Conservation (phyloP, 2,329 filamentous ascomycete species). For the Talaromyces atroroseus region DNA sequence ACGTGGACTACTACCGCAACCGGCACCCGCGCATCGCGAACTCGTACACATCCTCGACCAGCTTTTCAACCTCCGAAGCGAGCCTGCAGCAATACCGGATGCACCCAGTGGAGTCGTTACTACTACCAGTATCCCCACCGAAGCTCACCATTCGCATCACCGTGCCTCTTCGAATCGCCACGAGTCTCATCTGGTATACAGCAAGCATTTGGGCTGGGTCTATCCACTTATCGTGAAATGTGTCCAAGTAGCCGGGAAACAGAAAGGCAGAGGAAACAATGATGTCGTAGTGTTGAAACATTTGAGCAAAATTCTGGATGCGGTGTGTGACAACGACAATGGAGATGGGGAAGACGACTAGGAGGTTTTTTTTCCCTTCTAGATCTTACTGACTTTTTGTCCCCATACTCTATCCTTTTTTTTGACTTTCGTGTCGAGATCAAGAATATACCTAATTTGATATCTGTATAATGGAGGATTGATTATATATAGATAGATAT, state of each 20-base stretch:
- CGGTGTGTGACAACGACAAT: constrained; percentile 45
- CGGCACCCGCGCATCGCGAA: constrained; percentile 72
- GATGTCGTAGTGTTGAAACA: constrained; percentile 40
- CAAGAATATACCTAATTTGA: neutral
- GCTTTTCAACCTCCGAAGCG: constrained; percentile 63
- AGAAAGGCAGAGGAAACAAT: constrained; percentile 34
- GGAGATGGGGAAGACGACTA: constrained; percentile 14
- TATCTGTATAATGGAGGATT: neutral
- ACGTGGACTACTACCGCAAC: constrained; percentile 82
- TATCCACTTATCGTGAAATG: constrained; percentile 61
- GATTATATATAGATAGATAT: neutral
- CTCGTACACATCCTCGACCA: constrained; percentile 64
- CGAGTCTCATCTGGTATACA: constrained; percentile 50
- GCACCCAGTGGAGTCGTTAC: constrained; percentile 7
- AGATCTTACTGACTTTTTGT: neutral
- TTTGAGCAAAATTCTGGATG: constrained; percentile 56
- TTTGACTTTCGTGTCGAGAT: neutral
- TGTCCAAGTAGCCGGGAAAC: constrained; percentile 36
- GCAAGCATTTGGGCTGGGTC: constrained; percentile 72
- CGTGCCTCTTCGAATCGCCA: constrained; percentile 29
- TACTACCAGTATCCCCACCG: neutral
- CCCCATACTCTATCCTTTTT: neutral
- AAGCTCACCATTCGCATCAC: neutral
- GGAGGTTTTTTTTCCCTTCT: constrained; percentile 8
- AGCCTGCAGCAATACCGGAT: constrained; percentile 63